A percentile compares a stretch with the other conserved stretches of the same genome.
phyloP scores from a whole-genome alignment of 805 yeast species.

The Suhomyces kilbournensis region DNA sequence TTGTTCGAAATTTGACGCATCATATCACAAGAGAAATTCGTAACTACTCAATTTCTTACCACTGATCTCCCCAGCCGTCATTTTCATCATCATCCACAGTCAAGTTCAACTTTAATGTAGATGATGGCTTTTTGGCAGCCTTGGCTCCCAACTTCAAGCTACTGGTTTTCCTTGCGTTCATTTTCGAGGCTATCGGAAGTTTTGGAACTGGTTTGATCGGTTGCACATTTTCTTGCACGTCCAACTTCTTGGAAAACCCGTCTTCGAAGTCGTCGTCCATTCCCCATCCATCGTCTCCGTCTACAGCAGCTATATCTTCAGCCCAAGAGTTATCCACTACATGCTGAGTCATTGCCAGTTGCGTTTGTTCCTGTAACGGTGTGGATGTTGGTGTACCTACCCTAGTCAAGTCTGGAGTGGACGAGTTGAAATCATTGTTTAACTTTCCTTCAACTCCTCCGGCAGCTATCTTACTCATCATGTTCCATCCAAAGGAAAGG shows the following conservation, averaged over 20 bases:
- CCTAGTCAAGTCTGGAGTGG: constrained; percentile 36
- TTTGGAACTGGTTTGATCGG: constrained; percentile 2
- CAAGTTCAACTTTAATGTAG: constrained; percentile 25
- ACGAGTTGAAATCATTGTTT: constrained; percentile 34
- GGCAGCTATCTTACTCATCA: constrained; percentile 32
- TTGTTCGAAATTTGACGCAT: no score
- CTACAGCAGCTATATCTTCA: constrained; percentile 15
- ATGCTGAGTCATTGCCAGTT: not conserved
- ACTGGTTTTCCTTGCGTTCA: constrained; percentile 12
- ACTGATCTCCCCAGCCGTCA: constrained; percentile 28
- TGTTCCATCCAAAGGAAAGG: constrained; percentile 35
- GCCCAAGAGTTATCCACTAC: constrained; percentile 7
- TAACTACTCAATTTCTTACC: not conserved
- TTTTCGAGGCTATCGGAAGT: constrained; percentile 1
- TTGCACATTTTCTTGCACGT: not conserved
- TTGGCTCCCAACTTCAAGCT: constrained; percentile 22
- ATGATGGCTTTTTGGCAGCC: constrained; percentile 14
- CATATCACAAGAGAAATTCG: not conserved
- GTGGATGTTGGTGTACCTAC: constrained; percentile 23
- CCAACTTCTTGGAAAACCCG: constrained; percentile 3
- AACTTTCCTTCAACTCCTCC: constrained; percentile 30
- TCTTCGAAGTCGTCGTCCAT: constrained; percentile 13
- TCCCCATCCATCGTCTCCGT: constrained; percentile 24
- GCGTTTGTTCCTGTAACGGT: constrained; percentile 6
- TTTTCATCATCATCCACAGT: constrained; percentile 22